A percentile compares a stretch with the other conserved stretches of the same genome.
Conservation (phyloP, 495 filamentous ascomycete genomes). For the Chlorociboria aeruginascens region DNA sequence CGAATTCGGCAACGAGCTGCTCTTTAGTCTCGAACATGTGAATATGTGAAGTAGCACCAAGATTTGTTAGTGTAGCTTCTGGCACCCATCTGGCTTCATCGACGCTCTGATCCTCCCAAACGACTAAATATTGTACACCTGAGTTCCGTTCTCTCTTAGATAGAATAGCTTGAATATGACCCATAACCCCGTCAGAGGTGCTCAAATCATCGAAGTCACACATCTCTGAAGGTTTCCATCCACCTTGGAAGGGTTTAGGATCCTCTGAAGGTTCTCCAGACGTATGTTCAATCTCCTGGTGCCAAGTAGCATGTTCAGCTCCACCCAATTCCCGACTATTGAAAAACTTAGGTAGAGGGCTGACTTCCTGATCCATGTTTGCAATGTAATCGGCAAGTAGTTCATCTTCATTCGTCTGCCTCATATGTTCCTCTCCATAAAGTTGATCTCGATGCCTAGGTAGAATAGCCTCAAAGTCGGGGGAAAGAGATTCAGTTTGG, state of each 20-base stretch:
- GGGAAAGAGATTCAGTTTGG: not conserved
- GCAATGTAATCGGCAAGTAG: constrained; percentile 64
- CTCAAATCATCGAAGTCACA: constrained; percentile 33
- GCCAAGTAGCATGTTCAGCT: constrained; percentile 25
- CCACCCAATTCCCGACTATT: constrained; percentile 36
- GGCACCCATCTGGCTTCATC: constrained; percentile 42
- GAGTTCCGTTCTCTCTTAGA: constrained; percentile 27
- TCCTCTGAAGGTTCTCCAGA: constrained; percentile 9
- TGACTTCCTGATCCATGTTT: constrained; percentile 41
- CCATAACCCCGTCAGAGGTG: constrained; percentile 26
- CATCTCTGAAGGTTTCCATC: constrained; percentile 30
- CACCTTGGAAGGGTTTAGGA: constrained; percentile 1
- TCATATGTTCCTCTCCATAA: not conserved
- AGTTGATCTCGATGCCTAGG: not conserved
- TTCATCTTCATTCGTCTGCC: constrained; percentile 37
- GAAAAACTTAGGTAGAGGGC: constrained; percentile 2
- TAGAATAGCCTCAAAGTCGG: not conserved
- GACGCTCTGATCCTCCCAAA: constrained; percentile 27
- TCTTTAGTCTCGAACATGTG: constrained; percentile 27
- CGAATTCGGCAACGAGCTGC: constrained; percentile 14
- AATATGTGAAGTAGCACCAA: constrained; percentile 22
- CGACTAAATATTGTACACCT: constrained; percentile 40
- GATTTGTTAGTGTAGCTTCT: constrained; percentile 20
- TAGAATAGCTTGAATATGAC: constrained; percentile 26
- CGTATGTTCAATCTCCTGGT: constrained; percentile 10